A percentile compares a stretch with the other conserved stretches of the same genome.
Evolutionary conservation across 2,329 filamentous ascomycete genomes (phyloP).

Genomic region (Epicoccum sorghinum): DNA sequence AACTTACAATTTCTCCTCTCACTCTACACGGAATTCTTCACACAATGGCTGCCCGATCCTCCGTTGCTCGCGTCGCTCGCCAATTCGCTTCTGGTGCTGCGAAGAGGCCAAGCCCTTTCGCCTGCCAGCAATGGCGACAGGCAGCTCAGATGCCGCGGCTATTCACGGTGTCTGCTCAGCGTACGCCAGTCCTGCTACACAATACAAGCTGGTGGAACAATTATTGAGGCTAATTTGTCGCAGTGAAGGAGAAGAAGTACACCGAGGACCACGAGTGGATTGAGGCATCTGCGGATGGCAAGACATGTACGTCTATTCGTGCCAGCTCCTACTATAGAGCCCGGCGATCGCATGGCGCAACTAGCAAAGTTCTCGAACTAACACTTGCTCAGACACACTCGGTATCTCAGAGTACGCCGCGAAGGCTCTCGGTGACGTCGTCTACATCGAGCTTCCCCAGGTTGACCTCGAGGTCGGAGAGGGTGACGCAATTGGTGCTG

Average conservation of each 20-base stretch:
- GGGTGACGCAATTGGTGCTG: conserved; percentile 88
- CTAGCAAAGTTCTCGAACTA: not conserved
- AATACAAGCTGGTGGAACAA: conserved; percentile 2
- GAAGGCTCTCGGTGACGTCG: conserved; percentile 90
- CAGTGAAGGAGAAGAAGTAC: conserved; percentile 78
- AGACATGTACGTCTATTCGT: conserved; percentile 65
- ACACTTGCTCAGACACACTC: conserved; percentile 60
- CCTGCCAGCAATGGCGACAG: conserved; percentile 35
- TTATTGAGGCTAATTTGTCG: conserved; percentile 19
- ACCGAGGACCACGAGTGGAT: conserved; percentile 99
- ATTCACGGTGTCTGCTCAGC: conserved; percentile 47
- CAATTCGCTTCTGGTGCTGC: conserved; percentile 41
- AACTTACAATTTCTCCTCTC: conserved; percentile 16
- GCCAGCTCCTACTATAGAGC: too few species aligned
- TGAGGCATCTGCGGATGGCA: conserved; percentile 81
- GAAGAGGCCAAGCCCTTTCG: conserved; percentile 31
- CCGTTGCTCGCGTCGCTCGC: conserved; percentile 41
- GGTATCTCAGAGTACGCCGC: conserved; percentile 94
- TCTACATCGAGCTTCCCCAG: conserved; percentile 93
- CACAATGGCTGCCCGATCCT: conserved; percentile 45
- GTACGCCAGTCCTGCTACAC: conserved; percentile 27
- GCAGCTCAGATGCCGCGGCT: conserved; percentile 38
- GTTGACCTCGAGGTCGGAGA: conserved; percentile 69
- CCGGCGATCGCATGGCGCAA: too few species aligned
- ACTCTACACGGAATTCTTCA: conserved; percentile 11